A percentile compares a stretch with the other conserved stretches of the same genome.
These are phyloP conservation scores for Hypoxylon sp. DNA, from an alignment of 2,329 filamentous ascomycete genomes.

Conservation along the genomic window DNA sequence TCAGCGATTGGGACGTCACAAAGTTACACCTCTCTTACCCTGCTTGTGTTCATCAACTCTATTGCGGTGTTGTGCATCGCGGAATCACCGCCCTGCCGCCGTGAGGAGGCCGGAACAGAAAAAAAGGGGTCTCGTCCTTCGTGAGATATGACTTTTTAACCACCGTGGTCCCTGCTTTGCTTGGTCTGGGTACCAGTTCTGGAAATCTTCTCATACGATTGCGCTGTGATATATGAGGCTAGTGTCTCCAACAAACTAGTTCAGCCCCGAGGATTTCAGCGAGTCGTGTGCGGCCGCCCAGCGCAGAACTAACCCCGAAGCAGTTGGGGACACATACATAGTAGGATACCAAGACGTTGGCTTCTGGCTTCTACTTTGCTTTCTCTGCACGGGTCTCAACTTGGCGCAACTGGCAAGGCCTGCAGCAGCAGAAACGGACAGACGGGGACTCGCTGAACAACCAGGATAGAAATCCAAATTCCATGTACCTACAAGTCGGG, in stretches of 20 bases:
- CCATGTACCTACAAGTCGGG: conserved; percentile 26
- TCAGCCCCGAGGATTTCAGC: conserved; percentile 25
- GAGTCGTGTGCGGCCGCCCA: conserved; percentile 22
- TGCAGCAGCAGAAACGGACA: background rate
- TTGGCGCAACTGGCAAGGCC: conserved; percentile 7
- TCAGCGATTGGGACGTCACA: conserved; percentile 18
- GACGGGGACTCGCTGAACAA: conserved; percentile 4
- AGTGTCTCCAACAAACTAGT: conserved; percentile 24
- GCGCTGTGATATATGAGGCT: conserved; percentile 11
- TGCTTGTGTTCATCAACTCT: conserved; percentile 10
- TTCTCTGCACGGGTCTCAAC: conserved; percentile 22
- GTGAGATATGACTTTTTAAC: background rate
- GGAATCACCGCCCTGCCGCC: too few species aligned
- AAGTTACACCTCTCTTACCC: conserved; percentile 20
- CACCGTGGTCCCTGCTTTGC: conserved; percentile 18
- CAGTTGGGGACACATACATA: conserved; percentile 27
- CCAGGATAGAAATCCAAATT: conserved; percentile 38
- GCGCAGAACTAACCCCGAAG: conserved; percentile 25
- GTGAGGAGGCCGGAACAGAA: conserved; percentile 4
- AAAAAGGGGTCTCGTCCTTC: conserved; percentile 12
- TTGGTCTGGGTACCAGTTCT: conserved; percentile 12
- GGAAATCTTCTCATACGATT: conserved; percentile 29
- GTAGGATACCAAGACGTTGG: conserved; percentile 12
- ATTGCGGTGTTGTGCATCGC: conserved; percentile 14
- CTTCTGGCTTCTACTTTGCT: too few species aligned